Evolutionary conservation across 1,139 yeast genomes (phyloP).

Genomic region (Magnusiomyces ingens): DNA sequence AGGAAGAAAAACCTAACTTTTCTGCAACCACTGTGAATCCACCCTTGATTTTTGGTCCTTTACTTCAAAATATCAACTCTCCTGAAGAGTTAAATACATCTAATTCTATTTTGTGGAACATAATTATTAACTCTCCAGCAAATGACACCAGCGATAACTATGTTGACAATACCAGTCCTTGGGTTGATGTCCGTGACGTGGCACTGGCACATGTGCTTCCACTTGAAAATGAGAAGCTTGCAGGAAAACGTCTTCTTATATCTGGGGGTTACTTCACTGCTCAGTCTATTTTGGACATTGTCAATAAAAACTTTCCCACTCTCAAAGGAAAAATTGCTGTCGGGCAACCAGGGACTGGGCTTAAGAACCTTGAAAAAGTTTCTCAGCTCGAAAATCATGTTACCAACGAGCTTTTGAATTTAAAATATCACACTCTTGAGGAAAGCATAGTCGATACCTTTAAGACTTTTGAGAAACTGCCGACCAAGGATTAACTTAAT

Average conservation of each 20-base stretch:
- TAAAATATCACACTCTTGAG: conserved; percentile 14
- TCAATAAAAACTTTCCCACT: conserved; percentile 36
- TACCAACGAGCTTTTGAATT: conserved; percentile 11
- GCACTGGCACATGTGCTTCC: conserved; percentile 46
- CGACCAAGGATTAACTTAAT: too few species aligned
- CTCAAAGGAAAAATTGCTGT: conserved; percentile 26
- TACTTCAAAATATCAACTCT: conserved; percentile 26
- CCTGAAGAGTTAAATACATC: conserved; percentile 30
- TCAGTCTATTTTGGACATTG: conserved; percentile 34
- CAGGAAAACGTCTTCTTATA: conserved; percentile 41
- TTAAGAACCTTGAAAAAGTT: background rate
- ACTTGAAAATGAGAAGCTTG: conserved; percentile 32
- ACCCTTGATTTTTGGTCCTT: conserved; percentile 45
- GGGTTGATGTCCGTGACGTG: conserved; percentile 49
- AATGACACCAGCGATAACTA: conserved; percentile 10
- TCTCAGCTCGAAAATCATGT: conserved; percentile 9
- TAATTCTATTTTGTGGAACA: conserved; percentile 17
- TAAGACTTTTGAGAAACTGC: conserved; percentile 11
- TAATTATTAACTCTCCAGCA: conserved; percentile 4
- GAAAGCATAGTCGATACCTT: conserved; percentile 13
- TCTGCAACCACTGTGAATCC: conserved; percentile 42
- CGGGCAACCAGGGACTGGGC: conserved; percentile 16
- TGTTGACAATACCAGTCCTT: conserved; percentile 14
- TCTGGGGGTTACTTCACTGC: conserved; percentile 33
- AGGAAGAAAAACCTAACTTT: conserved; percentile 36